Evolutionary conservation across 1,284 basidiomycete genomes (phyloP), one percentile per base, ranked within the genome.

Genomic region (Leccinum ponderosum): DNA sequence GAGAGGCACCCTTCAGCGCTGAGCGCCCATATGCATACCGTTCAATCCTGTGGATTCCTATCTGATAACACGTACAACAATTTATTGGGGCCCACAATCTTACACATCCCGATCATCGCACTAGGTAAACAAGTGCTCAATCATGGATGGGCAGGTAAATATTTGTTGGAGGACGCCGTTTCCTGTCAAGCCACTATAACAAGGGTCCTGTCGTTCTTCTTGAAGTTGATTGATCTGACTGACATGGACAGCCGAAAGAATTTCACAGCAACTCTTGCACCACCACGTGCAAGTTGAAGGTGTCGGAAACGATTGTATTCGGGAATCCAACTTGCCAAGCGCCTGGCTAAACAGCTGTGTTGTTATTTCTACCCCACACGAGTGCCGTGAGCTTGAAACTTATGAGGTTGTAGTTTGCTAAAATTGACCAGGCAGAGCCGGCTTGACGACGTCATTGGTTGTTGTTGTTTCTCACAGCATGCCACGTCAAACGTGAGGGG

Each of bases 51-150:
- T 42, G 14, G 27, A 17, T 15, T 35, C 53, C 35, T 37, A 37
- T 55, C 62, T 12, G 53, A 29, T 50, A n/a, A 11, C 53, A 54
- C 22, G 50, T 39, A 48, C 44, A n/a, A 6, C 25, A 7, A 20
- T 60, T 44, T 37, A 54, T 42, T 55, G 48, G 44, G 35, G 27
- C 55, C n/a, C 20, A 22, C 50, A 27, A 39, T 39, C 4, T 9
- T 33, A 39, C 53, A 57, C 56, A 58, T 25, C 44, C 54, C n/a
- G 56, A 66, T 65, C 64, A 56, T 37, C 65, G 57, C 58, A 20
- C 27, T 35, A 35, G 33, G 25, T 20, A 55, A 15, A 4, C 35
- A n/a, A 48, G 17, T 20, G 42, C 11, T 44, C 25, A 15, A 53
- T 57, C 56, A 61, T 47, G 25, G 17, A 60, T 15, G 29, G 17